Evolutionary conservation across 140 eudicot species (phyloP).

Genomic region (Senecio squalidus): DNA sequence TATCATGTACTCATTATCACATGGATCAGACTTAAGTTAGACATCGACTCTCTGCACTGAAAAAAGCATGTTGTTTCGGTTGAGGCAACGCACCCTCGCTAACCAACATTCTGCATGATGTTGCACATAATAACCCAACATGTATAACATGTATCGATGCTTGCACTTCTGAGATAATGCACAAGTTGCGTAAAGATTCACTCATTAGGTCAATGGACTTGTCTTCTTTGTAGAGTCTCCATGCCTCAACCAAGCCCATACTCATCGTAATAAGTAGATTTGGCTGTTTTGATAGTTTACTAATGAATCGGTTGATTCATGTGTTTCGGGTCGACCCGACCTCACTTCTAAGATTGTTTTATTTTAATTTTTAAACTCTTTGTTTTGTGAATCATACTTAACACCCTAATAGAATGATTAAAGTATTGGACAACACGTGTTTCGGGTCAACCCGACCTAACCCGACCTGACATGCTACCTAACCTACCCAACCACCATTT

Average conservation of each 20-base stretch:
- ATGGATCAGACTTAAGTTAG: constrained; percentile 1
- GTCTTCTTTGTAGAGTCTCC: constrained; percentile 19
- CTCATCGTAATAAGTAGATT: not conserved
- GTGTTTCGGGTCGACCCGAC: no score
- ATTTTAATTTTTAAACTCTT: no score
- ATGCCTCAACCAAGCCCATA: not conserved
- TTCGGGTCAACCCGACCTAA: no score
- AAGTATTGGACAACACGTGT: no score
- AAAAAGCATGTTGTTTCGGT: constrained; percentile 32
- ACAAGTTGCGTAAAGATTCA: not conserved
- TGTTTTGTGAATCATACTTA: no score
- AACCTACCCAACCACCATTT: no score
- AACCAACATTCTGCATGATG: constrained; percentile 20
- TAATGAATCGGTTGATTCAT: no score
- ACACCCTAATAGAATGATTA: no score
- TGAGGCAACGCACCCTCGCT: constrained; percentile 17
- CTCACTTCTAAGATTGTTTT: no score
- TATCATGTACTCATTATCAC: constrained; percentile 12
- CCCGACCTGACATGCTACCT: no score
- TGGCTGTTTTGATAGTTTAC: no score
- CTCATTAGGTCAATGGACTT: constrained; percentile 5
- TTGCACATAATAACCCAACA: constrained; percentile 17
- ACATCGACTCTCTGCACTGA: constrained; percentile 1
- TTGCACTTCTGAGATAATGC: not conserved
- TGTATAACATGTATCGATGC: constrained; percentile 17